Conservation (phyloP, 1,139 yeast genomes). For the Pichia inconspicua region DNA sequence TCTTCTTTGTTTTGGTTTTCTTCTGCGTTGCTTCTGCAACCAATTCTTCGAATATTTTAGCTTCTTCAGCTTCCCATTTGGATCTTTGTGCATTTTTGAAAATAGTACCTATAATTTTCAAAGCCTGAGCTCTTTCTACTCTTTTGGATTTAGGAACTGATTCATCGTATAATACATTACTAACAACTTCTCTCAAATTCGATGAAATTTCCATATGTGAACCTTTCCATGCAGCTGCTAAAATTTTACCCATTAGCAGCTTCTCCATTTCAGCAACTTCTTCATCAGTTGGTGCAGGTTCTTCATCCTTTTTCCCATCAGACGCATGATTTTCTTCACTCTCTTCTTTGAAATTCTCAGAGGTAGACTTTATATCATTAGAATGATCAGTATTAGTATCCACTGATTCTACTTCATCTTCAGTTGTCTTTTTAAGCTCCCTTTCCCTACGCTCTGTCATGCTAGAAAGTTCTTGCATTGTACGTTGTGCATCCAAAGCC, state of each 20-base stretch:
- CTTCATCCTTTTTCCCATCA: slow-evolving; percentile 31
- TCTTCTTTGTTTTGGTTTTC: slow-evolving; percentile 43
- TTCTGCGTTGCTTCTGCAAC: slow-evolving; percentile 88
- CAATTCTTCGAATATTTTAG: slow-evolving; percentile 79
- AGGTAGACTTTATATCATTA: neutral
- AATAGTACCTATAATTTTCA: slow-evolving; percentile 65
- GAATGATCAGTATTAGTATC: neutral
- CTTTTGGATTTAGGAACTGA: slow-evolving; percentile 48
- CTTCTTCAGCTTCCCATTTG: slow-evolving; percentile 84
- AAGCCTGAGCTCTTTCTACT: slow-evolving; percentile 71
- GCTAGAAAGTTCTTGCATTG: slow-evolving; percentile 75
- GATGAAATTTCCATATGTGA: slow-evolving; percentile 83
- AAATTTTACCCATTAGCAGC: slow-evolving; percentile 76
- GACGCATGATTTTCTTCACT: neutral
- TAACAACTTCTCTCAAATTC: slow-evolving; percentile 84
- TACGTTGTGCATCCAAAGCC: slow-evolving; percentile 87
- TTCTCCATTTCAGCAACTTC: slow-evolving; percentile 83
- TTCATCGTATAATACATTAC: slow-evolving; percentile 54
- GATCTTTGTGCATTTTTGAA: slow-evolving; percentile 64
- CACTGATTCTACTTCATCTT: slow-evolving; percentile 35
- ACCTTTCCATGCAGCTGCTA: slow-evolving; percentile 96
- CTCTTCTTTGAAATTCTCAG: neutral
- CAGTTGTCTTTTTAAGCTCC: slow-evolving; percentile 22
- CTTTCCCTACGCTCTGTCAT: slow-evolving; percentile 56
- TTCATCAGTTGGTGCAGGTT: slow-evolving; percentile 61